Evolutionary conservation across 169 alveolate genomes (phyloP).

Genomic region (Plasmodium sp.): DNA sequence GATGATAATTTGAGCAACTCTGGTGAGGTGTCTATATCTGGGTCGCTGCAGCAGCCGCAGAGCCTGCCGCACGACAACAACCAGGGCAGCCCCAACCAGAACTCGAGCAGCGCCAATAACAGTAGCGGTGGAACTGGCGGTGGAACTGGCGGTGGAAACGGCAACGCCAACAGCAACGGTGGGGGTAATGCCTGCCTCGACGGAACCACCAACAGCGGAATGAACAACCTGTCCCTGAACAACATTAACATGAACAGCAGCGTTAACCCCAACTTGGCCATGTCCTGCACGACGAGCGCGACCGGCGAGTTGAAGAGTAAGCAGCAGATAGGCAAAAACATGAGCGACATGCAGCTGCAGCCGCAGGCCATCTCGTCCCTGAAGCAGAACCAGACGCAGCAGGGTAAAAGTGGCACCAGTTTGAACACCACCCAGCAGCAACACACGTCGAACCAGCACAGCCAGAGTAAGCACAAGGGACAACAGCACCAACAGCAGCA

Average conservation of each 20-base stretch:
- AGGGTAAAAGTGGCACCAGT: constrained; percentile 13
- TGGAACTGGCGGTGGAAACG: background rate
- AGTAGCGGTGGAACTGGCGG: background rate
- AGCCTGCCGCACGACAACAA: constrained; percentile 41
- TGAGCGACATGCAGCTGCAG: constrained; percentile 51
- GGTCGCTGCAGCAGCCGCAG: constrained; percentile 9
- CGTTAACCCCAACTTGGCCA: constrained; percentile 17
- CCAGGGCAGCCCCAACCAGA: constrained; percentile 24
- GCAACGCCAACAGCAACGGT: background rate
- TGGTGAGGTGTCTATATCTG: constrained; percentile 55
- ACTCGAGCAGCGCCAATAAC: background rate
- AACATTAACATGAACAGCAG: constrained; percentile 1
- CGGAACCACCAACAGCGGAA: constrained; percentile 22
- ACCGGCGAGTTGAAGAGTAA: constrained; percentile 57
- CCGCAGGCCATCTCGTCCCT: constrained; percentile 1
- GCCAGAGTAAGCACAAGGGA: constrained; percentile 23
- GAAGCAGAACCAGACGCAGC: constrained; percentile 14
- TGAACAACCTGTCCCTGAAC: constrained; percentile 33
- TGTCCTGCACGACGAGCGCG: constrained; percentile 4
- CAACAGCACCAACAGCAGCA: constrained; percentile 4
- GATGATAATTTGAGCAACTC: constrained; percentile 65
- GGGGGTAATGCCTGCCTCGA: background rate
- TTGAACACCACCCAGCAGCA: background rate
- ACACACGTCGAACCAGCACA: constrained; percentile 8
- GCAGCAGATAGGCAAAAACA: constrained; percentile 44